Conservation (phyloP, 371 early-diverging fungal species). For the Rhizoclosmatium hyalinum region DNA sequence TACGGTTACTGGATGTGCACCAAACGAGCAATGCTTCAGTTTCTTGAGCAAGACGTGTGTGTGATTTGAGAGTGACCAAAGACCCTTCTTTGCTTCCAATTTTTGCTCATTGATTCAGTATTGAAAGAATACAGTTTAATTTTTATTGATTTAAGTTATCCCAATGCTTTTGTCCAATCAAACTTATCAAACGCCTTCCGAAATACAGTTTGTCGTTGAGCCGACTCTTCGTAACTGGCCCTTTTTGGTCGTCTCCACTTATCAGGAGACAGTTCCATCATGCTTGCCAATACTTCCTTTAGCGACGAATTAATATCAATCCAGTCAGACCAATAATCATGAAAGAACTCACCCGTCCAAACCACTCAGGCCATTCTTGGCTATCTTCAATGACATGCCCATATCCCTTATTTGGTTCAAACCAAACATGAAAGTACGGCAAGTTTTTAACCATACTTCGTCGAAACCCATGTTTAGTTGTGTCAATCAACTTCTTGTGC, state of each 20-base stretch:
- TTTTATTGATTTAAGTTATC: background rate
- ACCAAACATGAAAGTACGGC: slow-evolving; percentile 98
- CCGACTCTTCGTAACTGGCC: slow-evolving; percentile 63
- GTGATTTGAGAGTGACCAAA: background rate
- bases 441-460: slow-evolving; percentile 59
- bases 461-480: slow-evolving; percentile 59
- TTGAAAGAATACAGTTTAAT: background rate
- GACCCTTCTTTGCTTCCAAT: background rate
- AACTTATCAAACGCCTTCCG: slow-evolving; percentile 74
- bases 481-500: slow-evolving; percentile 88
- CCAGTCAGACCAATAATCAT: slow-evolving; percentile 8
- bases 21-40: background rate
- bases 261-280: slow-evolving; percentile 79
- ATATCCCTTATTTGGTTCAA: slow-evolving; percentile 81
- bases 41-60: background rate
- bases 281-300: slow-evolving; percentile 78
- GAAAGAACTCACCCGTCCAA: slow-evolving; percentile 65
- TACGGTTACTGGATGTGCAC: background rate
- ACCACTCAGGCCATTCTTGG: slow-evolving; percentile 79
- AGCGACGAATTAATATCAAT: background rate
- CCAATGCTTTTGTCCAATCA: slow-evolving; percentile 78
- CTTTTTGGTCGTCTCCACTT: slow-evolving; percentile 75
- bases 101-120: background rate
- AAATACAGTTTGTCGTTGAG: slow-evolving; percentile 69
- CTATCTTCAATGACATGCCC: slow-evolving; percentile 96